phyloP scores from a whole-genome alignment of 2,329 filamentous ascomycete genomes.

The Ustulina deusta region DNA sequence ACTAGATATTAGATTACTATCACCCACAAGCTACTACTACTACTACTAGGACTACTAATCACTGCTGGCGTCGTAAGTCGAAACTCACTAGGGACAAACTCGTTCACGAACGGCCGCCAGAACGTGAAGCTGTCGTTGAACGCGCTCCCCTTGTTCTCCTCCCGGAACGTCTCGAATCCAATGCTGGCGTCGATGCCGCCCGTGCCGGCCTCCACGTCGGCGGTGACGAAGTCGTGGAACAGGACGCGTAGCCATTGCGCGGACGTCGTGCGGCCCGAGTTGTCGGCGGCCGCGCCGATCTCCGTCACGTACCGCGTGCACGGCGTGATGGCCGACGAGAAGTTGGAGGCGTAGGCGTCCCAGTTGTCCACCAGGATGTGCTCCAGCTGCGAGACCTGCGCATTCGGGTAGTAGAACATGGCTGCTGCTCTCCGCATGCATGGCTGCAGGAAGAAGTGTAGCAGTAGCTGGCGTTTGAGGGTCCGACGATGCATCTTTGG shows the following conservation, averaged over 20 bases:
- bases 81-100: constrained; percentile 47
- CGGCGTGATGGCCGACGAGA: constrained; percentile 47
- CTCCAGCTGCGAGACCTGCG: constrained; percentile 42
- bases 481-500: constrained; percentile 5
- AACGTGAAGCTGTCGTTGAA: constrained; percentile 50
- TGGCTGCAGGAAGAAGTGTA: neutral
- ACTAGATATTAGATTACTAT: constrained; percentile 19
- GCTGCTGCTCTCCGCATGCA: constrained; percentile 2
- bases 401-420: constrained; percentile 49
- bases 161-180: constrained; percentile 47
- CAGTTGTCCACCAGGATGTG: constrained; percentile 48
- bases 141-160: constrained; percentile 47
- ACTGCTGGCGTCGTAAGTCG: neutral
- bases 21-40: neutral
- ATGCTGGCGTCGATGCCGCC: constrained; percentile 50
- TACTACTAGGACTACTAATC: too few species aligned
- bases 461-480: neutral
- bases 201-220: constrained; percentile 44
- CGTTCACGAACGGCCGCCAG: constrained; percentile 48
- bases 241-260: constrained; percentile 48
- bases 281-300: constrained; percentile 41
- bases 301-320: constrained; percentile 47
- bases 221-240: constrained; percentile 49
- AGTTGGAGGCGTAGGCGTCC: constrained; percentile 47
- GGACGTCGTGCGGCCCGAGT: constrained; percentile 45